Percentiles rank a stretch among this genome's conserved stretches.
These are phyloP conservation scores for Acanthamoeba sp. DNA, from an alignment of 208 protist genomes.

Conservation along the genomic window DNA sequence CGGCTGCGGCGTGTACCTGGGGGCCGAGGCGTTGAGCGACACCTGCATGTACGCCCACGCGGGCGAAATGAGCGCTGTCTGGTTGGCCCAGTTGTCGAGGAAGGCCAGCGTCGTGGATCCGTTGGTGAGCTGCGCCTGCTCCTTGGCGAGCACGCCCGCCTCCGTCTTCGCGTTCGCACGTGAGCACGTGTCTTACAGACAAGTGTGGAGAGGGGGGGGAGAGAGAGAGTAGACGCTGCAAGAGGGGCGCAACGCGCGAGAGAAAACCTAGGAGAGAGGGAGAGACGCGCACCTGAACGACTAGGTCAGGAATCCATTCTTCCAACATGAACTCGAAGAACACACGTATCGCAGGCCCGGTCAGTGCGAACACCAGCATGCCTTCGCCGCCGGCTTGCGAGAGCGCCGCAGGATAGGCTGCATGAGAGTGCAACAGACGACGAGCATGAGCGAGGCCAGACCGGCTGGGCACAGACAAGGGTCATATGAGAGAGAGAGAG, in stretches of 20 bases:
- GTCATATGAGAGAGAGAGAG: too few relatives aligned
- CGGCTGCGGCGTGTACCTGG: too few relatives aligned
- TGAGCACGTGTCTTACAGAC: too few relatives aligned
- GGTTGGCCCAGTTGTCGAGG: conserved; percentile 55
- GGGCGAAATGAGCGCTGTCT: neutral
- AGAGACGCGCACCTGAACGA: conserved; percentile 44
- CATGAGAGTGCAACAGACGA: neutral
- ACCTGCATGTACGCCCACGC: conserved; percentile 62
- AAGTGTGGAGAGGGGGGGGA: too few relatives aligned
- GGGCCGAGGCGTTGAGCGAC: conserved; percentile 7
- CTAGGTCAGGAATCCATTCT: conserved; percentile 10
- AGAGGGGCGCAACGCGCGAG: neutral
- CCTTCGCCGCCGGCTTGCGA: conserved; percentile 22
- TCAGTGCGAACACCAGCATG: conserved; percentile 6
- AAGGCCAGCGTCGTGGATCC: neutral
- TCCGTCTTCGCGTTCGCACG: too few relatives aligned
- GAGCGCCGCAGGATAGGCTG: conserved; percentile 35
- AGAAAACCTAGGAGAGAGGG: too few relatives aligned
- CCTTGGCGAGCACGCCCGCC: neutral
- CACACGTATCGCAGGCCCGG: neutral
- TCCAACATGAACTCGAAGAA: conserved; percentile 57
- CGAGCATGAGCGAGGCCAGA: neutral
- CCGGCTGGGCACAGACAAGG: too few relatives aligned
- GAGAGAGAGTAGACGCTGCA: too few relatives aligned
- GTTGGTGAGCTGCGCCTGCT: neutral